phyloP scores from a whole-genome alignment of 441 rosid species.

The Lepidium campestre region DNA sequence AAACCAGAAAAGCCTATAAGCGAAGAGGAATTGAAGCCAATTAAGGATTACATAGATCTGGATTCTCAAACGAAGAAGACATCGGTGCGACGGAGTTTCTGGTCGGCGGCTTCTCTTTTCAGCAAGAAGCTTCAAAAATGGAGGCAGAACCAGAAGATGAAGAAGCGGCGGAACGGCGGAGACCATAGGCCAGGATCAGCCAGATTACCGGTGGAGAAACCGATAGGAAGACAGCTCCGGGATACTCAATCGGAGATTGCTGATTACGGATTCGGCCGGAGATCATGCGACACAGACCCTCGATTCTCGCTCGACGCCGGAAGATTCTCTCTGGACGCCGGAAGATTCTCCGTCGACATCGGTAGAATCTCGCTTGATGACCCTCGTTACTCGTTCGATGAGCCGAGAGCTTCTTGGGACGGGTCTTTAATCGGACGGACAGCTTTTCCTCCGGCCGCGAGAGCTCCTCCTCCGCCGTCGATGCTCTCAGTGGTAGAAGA shows the following conservation, averaged over 20 bases:
- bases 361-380: constrained; percentile 75
- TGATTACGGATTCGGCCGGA: constrained; percentile 92
- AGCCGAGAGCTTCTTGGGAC: constrained; percentile 97
- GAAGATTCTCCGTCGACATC: constrained; percentile 80
- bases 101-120: constrained; percentile 96
- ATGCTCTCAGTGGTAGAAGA: constrained; percentile 93
- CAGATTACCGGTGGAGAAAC: constrained; percentile 91
- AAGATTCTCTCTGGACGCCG: constrained; percentile 72
- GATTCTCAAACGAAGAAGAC: constrained; percentile 77
- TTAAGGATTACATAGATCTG: constrained; percentile 94
- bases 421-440: constrained; percentile 81
- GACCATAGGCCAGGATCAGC: constrained; percentile 58
- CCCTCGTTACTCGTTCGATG: constrained; percentile 84
- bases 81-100: constrained; percentile 85
- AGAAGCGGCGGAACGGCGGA: constrained; percentile 58
- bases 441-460: constrained; percentile 66
- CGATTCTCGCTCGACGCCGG: constrained; percentile 91
- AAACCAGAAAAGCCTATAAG: constrained; percentile 24
- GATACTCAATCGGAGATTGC: constrained; percentile 99
- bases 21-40: constrained; percentile 66
- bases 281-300: constrained; percentile 98
- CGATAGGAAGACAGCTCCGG: constrained; percentile 79
- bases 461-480: constrained; percentile 60
- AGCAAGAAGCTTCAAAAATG: constrained; percentile 95
- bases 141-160: constrained; percentile 93